Evolutionary conservation across 1,284 basidiomycete species (phyloP).

Genomic region (Ustilago vetiveriae): DNA sequence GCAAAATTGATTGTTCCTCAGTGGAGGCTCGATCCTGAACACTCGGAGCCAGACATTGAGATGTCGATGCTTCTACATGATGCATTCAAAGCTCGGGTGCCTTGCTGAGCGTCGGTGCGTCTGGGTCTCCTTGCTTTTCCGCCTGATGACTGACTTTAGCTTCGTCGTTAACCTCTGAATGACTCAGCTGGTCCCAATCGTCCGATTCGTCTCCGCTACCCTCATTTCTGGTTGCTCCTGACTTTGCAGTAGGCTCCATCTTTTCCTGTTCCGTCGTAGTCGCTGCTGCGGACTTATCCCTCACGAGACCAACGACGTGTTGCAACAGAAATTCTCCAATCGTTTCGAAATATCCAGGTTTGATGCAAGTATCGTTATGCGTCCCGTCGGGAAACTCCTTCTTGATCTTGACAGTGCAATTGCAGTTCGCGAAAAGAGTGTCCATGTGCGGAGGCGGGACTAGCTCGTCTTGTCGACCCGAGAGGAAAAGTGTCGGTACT

Average conservation of each 20-base stretch:
- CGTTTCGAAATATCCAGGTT: conserved; percentile 59
- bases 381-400: conserved; percentile 72
- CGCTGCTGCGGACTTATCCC: background rate
- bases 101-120: conserved; percentile 31
- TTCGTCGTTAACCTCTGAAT: conserved; percentile 30
- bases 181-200: conserved; percentile 58
- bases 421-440: conserved; percentile 74
- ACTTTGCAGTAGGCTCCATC: background rate
- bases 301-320: conserved; percentile 36
- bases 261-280: background rate
- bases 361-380: conserved; percentile 71
- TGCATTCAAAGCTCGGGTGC: conserved; percentile 16
- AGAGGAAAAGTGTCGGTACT: conserved; percentile 87
- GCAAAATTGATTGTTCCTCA: too few relatives aligned
- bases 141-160: conserved; percentile 3
- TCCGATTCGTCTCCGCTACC: conserved; percentile 32
- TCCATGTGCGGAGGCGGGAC: conserved; percentile 88
- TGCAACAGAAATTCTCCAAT: conserved; percentile 56
- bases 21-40: too few relatives aligned
- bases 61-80: too few relatives aligned
- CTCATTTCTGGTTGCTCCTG: background rate
- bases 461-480: conserved; percentile 80
- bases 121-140: background rate
- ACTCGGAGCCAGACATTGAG: too few relatives aligned
- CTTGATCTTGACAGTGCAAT: conserved; percentile 69